These are phyloP conservation scores for Chlamydomonas incerta DNA, from an alignment of 139 green algal species.

Conservation along the genomic window DNA sequence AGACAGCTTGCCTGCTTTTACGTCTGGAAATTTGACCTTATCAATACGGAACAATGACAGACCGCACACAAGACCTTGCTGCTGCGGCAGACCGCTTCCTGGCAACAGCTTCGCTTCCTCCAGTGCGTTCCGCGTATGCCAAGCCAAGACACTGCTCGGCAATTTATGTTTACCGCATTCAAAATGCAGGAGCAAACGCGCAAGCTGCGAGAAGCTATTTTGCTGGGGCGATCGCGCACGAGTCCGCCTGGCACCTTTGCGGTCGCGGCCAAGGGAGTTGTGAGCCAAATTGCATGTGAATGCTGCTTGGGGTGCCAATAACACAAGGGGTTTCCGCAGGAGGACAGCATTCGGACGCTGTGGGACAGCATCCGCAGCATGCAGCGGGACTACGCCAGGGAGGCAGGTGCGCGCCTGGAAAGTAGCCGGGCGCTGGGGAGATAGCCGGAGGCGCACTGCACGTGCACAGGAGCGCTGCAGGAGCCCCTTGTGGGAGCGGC, in stretches of 20 bases:
- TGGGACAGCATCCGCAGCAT: slow-evolving; percentile 39
- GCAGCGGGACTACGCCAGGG: slow-evolving; percentile 17
- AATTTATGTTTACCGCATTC: not conserved
- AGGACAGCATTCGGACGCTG: slow-evolving; percentile 26
- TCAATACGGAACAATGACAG: not conserved
- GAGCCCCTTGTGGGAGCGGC: too few species aligned
- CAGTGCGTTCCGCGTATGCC: not conserved
- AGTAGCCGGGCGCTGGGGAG: too few species aligned
- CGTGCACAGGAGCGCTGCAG: too few species aligned
- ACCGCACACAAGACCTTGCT: slow-evolving; percentile 19
- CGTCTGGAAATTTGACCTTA: not conserved
- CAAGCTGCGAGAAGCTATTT: not conserved
- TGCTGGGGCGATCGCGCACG: slow-evolving; percentile 18
- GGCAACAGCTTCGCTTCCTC: slow-evolving; percentile 4
- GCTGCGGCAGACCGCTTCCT: slow-evolving; percentile 18
- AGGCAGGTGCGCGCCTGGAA: not conserved
- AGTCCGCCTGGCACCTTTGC: not conserved
- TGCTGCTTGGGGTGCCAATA: too few species aligned
- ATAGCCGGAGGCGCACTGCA: too few species aligned
- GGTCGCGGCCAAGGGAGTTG: slow-evolving; percentile 28
- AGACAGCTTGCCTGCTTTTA: not conserved
- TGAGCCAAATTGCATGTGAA: not conserved
- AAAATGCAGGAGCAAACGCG: slow-evolving; percentile 19
- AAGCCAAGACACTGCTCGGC: not conserved
- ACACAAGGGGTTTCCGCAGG: not conserved